Evolutionary conservation across 106 monocot genomes (phyloP).

Genomic region (Posidonia australis): DNA sequence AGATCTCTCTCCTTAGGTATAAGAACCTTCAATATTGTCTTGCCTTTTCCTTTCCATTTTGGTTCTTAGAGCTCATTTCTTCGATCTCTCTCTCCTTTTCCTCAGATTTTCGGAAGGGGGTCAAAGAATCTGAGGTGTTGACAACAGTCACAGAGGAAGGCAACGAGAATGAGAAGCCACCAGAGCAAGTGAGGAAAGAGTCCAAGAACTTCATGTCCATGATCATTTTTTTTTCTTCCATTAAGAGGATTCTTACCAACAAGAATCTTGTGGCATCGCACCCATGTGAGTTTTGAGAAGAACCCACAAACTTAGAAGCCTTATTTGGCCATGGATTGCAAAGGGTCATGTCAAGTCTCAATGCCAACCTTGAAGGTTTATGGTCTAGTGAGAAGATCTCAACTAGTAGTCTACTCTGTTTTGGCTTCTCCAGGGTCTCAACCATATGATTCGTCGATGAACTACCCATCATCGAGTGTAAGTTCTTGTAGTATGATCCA

Average conservation of each 20-base stretch:
- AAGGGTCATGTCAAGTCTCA: too few species aligned
- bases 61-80: too few species aligned
- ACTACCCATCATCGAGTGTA: slow-evolving; percentile 35
- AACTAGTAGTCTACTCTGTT: not conserved
- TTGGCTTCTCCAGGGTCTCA: not conserved
- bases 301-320: not conserved
- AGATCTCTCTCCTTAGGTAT: too few species aligned
- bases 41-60: too few species aligned
- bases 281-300: not conserved
- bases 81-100: not conserved
- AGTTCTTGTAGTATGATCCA: slow-evolving; percentile 40
- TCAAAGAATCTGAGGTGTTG: not conserved
- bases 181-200: not conserved
- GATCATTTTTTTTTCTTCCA: not conserved
- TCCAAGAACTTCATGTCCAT: not conserved
- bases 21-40: too few species aligned
- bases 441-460: slow-evolving; percentile 32
- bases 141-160: not conserved
- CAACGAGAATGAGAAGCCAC: slow-evolving; percentile 1
- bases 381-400: not conserved
- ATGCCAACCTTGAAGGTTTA: too few species aligned
- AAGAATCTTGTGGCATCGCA: not conserved
- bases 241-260: not conserved
- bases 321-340: not conserved
- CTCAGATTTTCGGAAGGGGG: not conserved